These are phyloP conservation scores for Auriscalpium orientale DNA, from an alignment of 768 basidiomycete species.

Conservation along the genomic window DNA sequence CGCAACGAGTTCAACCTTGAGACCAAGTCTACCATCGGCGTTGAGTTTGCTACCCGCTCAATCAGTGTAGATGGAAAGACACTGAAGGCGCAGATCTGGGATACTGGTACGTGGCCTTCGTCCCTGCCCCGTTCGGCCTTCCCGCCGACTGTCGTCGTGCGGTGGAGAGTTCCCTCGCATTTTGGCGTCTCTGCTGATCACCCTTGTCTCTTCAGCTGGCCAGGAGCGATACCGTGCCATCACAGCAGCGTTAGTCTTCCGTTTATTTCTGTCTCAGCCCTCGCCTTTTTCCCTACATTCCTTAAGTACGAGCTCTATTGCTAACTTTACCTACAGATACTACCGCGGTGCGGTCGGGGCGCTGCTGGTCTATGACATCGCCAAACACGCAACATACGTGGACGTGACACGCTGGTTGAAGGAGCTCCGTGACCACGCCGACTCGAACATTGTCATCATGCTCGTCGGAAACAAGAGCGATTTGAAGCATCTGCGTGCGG, in stretches of 20 bases:
- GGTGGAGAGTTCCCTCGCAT: neutral
- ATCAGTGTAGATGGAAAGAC: constrained; percentile 95
- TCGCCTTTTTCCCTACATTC: neutral
- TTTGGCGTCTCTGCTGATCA: constrained; percentile 4
- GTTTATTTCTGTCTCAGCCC: neutral
- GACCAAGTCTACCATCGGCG: constrained; percentile 98
- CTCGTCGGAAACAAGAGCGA: constrained; percentile 98
- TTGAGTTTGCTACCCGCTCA: constrained; percentile 96
- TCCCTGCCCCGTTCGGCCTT: neutral
- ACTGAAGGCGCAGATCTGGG: constrained; percentile 98
- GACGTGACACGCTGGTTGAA: constrained; percentile 96
- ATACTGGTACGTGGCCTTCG: constrained; percentile 65
- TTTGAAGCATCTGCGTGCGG: constrained; percentile 94
- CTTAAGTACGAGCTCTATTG: neutral
- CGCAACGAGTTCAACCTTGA: constrained; percentile 99
- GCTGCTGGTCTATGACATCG: constrained; percentile 89
- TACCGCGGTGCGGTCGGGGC: constrained; percentile 96
- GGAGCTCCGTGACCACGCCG: constrained; percentile 92
- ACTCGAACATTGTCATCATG: constrained; percentile 92
- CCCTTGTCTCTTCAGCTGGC: constrained; percentile 49
- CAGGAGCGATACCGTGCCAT: constrained; percentile 98
- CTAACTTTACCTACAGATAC: constrained; percentile 46
- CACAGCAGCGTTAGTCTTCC: constrained; percentile 77
- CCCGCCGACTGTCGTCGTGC: neutral
- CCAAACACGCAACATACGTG: constrained; percentile 89